These are phyloP conservation scores for Zygosaccharomyces gambellarensis DNA, from an alignment of 805 yeast genomes.

Conservation along the genomic window DNA sequence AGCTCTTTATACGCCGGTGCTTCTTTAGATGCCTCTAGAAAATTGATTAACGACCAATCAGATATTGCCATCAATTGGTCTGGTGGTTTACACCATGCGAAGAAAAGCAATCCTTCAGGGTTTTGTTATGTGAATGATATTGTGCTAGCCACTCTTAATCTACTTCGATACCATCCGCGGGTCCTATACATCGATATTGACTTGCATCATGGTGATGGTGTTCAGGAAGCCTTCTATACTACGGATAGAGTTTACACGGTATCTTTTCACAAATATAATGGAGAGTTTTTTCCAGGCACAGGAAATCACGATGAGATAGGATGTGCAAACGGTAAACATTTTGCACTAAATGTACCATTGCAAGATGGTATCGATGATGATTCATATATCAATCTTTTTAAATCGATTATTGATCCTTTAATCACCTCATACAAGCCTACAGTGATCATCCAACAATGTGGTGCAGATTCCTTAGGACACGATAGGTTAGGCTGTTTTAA, in stretches of 20 bases:
- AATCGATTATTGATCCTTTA: conserved; percentile 84
- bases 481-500: conserved; percentile 96
- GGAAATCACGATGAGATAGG: conserved; percentile 84
- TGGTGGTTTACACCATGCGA: conserved; percentile 92
- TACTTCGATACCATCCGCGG: conserved; percentile 77
- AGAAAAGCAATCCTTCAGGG: conserved; percentile 84
- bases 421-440: conserved; percentile 86
- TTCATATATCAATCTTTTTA: conserved; percentile 42
- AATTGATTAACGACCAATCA: conserved; percentile 73
- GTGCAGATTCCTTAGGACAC: conserved; percentile 95
- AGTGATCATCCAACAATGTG: conserved; percentile 96
- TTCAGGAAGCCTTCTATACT: conserved; percentile 88
- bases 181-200: conserved; percentile 86
- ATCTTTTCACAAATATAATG: conserved; percentile 83
- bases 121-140: conserved; percentile 90
- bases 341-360: conserved; percentile 79
- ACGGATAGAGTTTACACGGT: conserved; percentile 89
- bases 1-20: conserved; percentile 84
- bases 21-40: conserved; percentile 83
- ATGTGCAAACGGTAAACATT: conserved; percentile 77
- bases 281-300: conserved; percentile 91
- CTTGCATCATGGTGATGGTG: conserved; percentile 94
- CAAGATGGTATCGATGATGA: conserved; percentile 93
- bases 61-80: conserved; percentile 92
- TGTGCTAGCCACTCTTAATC: conserved; percentile 74